Percentiles rank a stretch among this genome's conserved stretches.
Conservation (phyloP, 106 monocot genomes). For the Chionographis japonica region DNA sequence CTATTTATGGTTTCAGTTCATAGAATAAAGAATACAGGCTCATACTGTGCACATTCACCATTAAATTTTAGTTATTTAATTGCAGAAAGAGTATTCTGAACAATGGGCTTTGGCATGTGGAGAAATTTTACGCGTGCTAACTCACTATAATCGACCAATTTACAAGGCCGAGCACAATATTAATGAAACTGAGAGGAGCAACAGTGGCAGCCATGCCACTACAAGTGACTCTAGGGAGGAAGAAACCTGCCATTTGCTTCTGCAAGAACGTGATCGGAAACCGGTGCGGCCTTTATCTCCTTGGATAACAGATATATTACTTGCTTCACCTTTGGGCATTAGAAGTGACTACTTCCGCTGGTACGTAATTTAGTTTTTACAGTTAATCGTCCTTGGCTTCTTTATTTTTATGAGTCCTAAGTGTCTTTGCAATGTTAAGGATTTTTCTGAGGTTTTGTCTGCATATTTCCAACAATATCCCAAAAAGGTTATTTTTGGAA, state of each 20-base stretch:
- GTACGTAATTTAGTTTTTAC: slow-evolving; percentile 17
- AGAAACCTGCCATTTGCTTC: slow-evolving; percentile 20
- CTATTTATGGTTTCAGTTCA: no score
- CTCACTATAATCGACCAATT: slow-evolving; percentile 96
- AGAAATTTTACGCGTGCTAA: slow-evolving; percentile 90
- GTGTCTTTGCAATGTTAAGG: no score
- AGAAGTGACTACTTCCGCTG: slow-evolving; percentile 98
- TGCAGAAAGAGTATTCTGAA: slow-evolving; percentile 97
- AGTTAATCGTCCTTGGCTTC: no score
- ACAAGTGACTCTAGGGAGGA: slow-evolving; percentile 56
- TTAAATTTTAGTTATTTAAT: background rate
- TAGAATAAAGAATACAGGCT: no score
- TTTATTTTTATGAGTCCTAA: no score
- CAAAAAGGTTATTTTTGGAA: no score
- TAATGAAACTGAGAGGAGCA: slow-evolving; percentile 48
- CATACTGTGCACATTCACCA: no score
- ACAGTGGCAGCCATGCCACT: slow-evolving; percentile 44
- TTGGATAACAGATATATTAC: slow-evolving; percentile 97
- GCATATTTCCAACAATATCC: no score
- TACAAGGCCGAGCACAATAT: slow-evolving; percentile 61
- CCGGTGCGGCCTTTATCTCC: slow-evolving; percentile 81
- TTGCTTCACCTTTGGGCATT: slow-evolving; percentile 92
- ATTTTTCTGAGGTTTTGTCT: no score
- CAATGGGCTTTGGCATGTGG: slow-evolving; percentile 99
- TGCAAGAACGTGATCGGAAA: slow-evolving; percentile 69